Evolutionary conservation across 2,329 filamentous ascomycete species (phyloP), one percentile per base, ranked within the genome.

Genomic region (Fusarium xyrophilum): DNA sequence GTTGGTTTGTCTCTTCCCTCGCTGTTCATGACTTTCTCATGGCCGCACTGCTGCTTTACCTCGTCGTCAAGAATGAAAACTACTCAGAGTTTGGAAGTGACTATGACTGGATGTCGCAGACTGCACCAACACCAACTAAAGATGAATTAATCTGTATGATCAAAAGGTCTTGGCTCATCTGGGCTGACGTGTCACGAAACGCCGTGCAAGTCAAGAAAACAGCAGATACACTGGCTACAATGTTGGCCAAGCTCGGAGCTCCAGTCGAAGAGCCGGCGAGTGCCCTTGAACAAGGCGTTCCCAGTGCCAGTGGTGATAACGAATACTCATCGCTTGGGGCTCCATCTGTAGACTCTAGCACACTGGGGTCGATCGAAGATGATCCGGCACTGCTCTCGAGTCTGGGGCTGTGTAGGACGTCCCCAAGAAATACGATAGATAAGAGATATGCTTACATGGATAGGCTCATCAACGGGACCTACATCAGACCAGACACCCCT

Each of bases 21-120:
- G 82, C 84, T 14, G 82, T 86, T 53, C 86, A 89, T 52, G 88
- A 90, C 72, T 90, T 87, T 52, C 77, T 90, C 53, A 81, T 90
- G 5, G 87, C 87, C 1, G 83, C 85, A 56, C 87, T 88, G 82
- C 82, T 90, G 17, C 71, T 90, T 6, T 89, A 86, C 64, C 77
- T 90, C 21, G 76, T 83, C 21, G 73, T 83, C 27, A 81, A 82
- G 65, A 82, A 81, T 71, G 78, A 80, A 23, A 74, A 74, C 39
- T 82, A 82, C 61, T 71, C 74, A 36, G 80, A 82, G 11, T 71
- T 68, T 19, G 79, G 76, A 7, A 75, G 71, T 14, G 72, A 75
- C 17, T 64, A 67, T 33, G 75, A 78, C 63, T 81, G 79, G 80
- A 75, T 78, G 62, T 73, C 72, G 40, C 73, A 75, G 42, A 74